phyloP scores from a whole-genome alignment of 1,139 yeast genomes.

The Suhomyces chickasaworum region DNA sequence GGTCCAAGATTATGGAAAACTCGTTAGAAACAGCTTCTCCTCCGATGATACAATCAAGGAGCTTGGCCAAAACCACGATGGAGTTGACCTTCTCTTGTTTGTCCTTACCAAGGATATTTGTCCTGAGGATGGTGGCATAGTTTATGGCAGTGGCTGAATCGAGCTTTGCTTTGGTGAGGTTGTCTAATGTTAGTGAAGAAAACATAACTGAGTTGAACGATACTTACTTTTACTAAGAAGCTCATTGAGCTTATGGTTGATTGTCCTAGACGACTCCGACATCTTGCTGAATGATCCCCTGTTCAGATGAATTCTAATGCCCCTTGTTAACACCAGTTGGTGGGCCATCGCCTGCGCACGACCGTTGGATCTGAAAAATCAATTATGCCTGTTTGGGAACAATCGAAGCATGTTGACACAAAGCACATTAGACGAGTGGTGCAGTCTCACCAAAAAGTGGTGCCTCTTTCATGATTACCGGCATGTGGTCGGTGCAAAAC shows the following conservation, averaged over 20 bases:
- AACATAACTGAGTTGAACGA: neutral
- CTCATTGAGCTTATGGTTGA: constrained; percentile 50
- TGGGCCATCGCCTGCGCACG: constrained; percentile 9
- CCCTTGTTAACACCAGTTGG: constrained; percentile 2
- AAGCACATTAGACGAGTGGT: constrained; percentile 11
- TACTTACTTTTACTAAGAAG: constrained; percentile 42
- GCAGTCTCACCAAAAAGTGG: neutral
- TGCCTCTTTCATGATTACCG: neutral
- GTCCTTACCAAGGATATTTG: constrained; percentile 48
- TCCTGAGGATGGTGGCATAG: constrained; percentile 39
- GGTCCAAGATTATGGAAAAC: constrained; percentile 44
- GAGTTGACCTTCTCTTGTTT: constrained; percentile 56
- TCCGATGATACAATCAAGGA: constrained; percentile 47
- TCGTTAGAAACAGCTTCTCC: constrained; percentile 44
- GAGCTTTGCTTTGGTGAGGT: constrained; percentile 32
- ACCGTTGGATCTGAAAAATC: constrained; percentile 12
- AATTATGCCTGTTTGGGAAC: constrained; percentile 11
- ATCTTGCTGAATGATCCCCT: constrained; percentile 14
- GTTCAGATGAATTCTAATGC: neutral
- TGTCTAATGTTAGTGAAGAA: constrained; percentile 23
- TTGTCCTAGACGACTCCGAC: constrained; percentile 45
- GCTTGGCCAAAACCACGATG: constrained; percentile 55
- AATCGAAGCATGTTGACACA: constrained; percentile 8
- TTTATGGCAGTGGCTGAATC: constrained; percentile 38
- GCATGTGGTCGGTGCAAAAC: neutral